A percentile compares a stretch with the other conserved stretches of the same genome.
Conservation (phyloP, 345 rosid genomes). For the Citrus hindsii region DNA sequence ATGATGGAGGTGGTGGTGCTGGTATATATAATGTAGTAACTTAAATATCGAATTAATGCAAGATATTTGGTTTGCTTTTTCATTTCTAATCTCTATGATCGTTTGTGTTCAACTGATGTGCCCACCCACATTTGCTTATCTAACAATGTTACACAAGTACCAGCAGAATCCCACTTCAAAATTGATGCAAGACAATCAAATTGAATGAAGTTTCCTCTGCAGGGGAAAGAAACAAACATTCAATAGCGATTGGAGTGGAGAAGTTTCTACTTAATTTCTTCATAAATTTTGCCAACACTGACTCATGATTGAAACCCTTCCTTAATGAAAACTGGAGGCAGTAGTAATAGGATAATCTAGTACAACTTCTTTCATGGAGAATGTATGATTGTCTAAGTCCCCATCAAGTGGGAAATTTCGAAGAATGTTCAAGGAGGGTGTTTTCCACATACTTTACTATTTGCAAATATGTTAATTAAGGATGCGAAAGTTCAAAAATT, state of each 20-base stretch:
- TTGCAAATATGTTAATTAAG: too few species aligned
- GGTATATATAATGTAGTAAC: not conserved
- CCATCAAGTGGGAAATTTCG: conserved; percentile 1
- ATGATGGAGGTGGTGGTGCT: not conserved
- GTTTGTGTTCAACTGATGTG: not conserved
- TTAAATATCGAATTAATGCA: not conserved
- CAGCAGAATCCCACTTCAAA: too few species aligned
- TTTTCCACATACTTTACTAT: too few species aligned
- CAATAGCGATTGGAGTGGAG: not conserved
- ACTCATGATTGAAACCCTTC: not conserved
- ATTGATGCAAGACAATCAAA: not conserved
- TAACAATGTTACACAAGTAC: not conserved
- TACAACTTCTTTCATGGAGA: too few species aligned
- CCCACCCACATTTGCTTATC: not conserved
- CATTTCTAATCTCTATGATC: not conserved
- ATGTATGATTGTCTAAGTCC: too few species aligned
- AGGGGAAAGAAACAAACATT: too few species aligned
- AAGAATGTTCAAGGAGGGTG: not conserved
- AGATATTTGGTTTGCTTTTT: conserved; percentile 5
- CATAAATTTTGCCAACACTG: not conserved
- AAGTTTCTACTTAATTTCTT: not conserved
- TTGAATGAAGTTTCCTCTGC: not conserved
- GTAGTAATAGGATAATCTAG: not conserved
- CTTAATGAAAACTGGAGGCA: not conserved
- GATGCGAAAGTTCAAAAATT: too few species aligned